Conservation (phyloP, 2,329 filamentous ascomycete species). For the Aspergillus aculeatinus region DNA sequence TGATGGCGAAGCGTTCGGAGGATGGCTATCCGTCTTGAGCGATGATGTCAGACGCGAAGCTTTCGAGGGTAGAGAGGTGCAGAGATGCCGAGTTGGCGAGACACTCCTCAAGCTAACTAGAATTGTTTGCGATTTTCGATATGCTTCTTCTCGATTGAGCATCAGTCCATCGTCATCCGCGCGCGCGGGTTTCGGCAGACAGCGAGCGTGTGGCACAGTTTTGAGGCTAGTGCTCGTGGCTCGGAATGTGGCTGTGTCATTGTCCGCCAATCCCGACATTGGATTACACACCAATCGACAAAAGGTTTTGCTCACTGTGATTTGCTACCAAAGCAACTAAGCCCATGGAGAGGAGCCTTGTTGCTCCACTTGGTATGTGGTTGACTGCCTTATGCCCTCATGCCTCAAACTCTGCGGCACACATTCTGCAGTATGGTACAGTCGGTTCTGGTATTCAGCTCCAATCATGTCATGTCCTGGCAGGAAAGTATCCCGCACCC, state of each 20-base stretch:
- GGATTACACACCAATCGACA: not conserved
- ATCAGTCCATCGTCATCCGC: not conserved
- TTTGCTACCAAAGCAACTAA: not conserved
- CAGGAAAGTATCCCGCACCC: too few relatives aligned
- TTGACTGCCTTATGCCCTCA: not conserved
- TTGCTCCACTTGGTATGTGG: not conserved
- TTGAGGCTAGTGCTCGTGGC: not conserved
- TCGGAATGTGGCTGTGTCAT: not conserved
- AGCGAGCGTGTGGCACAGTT: not conserved
- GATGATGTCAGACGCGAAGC: not conserved
- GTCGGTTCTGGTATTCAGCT: too few relatives aligned
- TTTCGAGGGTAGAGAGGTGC: not conserved
- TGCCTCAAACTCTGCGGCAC: too few relatives aligned
- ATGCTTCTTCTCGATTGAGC: not conserved
- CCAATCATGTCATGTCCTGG: too few relatives aligned
- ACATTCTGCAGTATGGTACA: too few relatives aligned
- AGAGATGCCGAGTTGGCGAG: not conserved
- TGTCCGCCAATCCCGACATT: not conserved
- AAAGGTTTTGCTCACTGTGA: not conserved
- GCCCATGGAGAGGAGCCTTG: not conserved
- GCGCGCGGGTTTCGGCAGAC: not conserved
- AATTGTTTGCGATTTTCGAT: not conserved
- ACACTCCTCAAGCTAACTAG: not conserved
- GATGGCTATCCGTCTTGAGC: not conserved
- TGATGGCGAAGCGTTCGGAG: constrained; percentile 27